Percentiles rank a stretch among this genome's conserved stretches.
These are phyloP conservation scores for Gossypium ekmanianum DNA, from an alignment of 345 rosid genomes.

Conservation along the genomic window DNA sequence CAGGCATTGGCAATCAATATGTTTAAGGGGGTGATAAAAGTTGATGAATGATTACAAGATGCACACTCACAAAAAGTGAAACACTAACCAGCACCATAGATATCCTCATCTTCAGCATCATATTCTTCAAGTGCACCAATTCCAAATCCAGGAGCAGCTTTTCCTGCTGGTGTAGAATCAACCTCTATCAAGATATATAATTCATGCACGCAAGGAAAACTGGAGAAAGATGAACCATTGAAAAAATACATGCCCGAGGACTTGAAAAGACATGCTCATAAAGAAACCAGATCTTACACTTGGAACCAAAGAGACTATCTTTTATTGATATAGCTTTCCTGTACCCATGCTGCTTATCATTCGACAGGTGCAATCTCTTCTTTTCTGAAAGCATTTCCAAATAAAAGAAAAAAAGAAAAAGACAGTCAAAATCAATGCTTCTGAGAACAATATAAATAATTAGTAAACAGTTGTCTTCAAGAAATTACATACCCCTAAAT, in stretches of 20 bases:
- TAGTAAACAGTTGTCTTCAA: constrained; percentile 18
- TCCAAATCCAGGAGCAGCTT: constrained; percentile 92
- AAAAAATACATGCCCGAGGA: not conserved
- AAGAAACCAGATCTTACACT: constrained; percentile 54
- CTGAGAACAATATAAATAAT: constrained; percentile 12
- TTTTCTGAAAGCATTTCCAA: constrained; percentile 45
- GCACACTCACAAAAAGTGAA: constrained; percentile 5
- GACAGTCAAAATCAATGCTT: constrained; percentile 15
- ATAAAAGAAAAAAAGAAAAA: constrained; percentile 3
- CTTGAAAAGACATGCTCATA: constrained; percentile 10
- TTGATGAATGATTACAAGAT: not conserved
- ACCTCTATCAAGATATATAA: constrained; percentile 16
- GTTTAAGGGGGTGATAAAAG: not conserved
- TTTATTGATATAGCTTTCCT: constrained; percentile 50
- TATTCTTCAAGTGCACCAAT: constrained; percentile 98
- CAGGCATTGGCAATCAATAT: not conserved
- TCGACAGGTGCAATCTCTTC: constrained; percentile 56
- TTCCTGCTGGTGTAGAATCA: constrained; percentile 67
- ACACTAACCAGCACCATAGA: constrained; percentile 61
- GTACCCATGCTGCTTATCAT: constrained; percentile 41
- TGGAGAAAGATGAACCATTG: constrained; percentile 11
- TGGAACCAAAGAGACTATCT: constrained; percentile 69
- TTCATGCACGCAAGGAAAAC: constrained; percentile 17
- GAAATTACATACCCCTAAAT: constrained; percentile 65
- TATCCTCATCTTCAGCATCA: constrained; percentile 96